Evolutionary conservation across 192 early-diverging fungal species (phyloP).

Genomic region (Coemansia sp.): DNA sequence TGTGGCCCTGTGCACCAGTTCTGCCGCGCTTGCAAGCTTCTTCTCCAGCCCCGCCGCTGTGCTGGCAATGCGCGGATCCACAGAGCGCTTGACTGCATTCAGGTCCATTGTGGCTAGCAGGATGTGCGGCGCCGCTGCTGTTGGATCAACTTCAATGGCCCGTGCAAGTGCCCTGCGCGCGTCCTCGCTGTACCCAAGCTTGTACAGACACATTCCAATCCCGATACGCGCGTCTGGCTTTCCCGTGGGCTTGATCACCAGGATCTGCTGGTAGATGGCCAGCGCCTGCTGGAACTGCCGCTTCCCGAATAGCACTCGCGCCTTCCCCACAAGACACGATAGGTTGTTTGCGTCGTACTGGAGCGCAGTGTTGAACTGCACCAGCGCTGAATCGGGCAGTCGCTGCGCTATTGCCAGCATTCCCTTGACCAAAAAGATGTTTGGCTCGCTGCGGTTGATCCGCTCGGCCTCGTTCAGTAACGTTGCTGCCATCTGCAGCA

Average conservation of each 20-base stretch:
- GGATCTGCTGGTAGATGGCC: constrained; percentile 72
- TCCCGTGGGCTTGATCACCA: constrained; percentile 59
- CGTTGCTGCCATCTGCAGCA: constrained; percentile 68
- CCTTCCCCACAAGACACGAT: constrained; percentile 59
- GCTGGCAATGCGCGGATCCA: constrained; percentile 25
- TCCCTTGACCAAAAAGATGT: constrained; percentile 76
- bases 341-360: constrained; percentile 41
- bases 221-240: constrained; percentile 75
- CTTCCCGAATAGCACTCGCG: constrained; percentile 62
- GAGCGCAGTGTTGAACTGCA: constrained; percentile 56
- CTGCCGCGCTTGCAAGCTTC: not conserved
- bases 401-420: constrained; percentile 39
- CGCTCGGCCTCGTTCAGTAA: constrained; percentile 75
- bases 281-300: constrained; percentile 72
- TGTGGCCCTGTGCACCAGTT: constrained; percentile 22
- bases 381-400: constrained; percentile 39
- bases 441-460: constrained; percentile 67
- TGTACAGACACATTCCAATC: constrained; percentile 85
- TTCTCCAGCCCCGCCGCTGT: constrained; percentile 2
- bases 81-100: constrained; percentile 63
- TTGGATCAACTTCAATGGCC: constrained; percentile 65
- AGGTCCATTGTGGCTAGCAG: constrained; percentile 78
- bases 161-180: constrained; percentile 73
- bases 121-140: constrained; percentile 68
- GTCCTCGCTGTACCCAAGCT: constrained; percentile 64